These are phyloP conservation scores for Tuber calosporum DNA, from an alignment of 495 filamentous ascomycete genomes.

Conservation along the genomic window DNA sequence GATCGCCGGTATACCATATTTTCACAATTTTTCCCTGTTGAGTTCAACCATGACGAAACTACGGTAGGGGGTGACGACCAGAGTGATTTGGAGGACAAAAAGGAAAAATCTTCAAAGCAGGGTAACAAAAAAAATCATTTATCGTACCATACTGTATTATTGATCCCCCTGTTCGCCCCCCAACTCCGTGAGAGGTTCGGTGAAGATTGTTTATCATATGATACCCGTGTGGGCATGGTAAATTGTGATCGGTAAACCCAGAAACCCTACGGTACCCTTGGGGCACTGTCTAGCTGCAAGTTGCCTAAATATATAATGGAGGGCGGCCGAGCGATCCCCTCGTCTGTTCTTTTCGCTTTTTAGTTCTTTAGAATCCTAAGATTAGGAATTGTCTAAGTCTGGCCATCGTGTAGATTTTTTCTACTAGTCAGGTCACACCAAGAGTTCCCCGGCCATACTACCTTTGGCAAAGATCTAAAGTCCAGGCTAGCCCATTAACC, in stretches of 20 bases:
- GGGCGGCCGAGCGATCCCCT: not conserved
- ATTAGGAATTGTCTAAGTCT: not conserved
- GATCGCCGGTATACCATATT: not conserved
- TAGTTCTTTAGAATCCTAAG: not conserved
- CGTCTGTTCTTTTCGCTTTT: not conserved
- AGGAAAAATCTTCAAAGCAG: too few relatives aligned
- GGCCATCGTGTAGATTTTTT: too few relatives aligned
- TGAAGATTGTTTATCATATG: too few relatives aligned
- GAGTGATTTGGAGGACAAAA: too few relatives aligned
- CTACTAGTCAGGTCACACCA: not conserved
- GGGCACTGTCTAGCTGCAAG: not conserved
- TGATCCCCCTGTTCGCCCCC: too few relatives aligned
- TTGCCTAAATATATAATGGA: not conserved
- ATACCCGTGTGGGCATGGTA: not conserved
- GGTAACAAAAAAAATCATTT: too few relatives aligned
- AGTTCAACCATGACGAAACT: not conserved
- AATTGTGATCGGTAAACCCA: not conserved
- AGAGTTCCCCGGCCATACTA: not conserved
- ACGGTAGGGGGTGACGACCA: too few relatives aligned
- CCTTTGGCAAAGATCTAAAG: not conserved
- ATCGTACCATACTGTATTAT: too few relatives aligned
- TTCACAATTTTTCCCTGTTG: not conserved
- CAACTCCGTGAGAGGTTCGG: not conserved
- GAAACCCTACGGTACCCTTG: not conserved
- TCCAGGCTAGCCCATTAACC: not conserved